Evolutionary conservation across 495 filamentous ascomycete genomes (phyloP).

Genomic region (Annulohypoxylon maeteangense): DNA sequence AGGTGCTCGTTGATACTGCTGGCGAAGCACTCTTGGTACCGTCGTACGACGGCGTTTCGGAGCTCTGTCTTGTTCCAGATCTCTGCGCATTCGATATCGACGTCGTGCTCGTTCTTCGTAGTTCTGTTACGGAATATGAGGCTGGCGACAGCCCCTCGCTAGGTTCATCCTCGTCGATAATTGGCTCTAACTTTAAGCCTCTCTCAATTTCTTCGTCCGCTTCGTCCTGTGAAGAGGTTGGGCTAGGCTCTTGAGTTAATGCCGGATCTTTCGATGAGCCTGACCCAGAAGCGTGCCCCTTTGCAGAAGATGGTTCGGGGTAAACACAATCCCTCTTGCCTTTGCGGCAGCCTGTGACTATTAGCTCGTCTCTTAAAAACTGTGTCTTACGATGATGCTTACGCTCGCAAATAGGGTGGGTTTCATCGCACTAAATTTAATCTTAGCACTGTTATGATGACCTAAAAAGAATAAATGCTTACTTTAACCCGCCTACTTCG

Average conservation of each 20-base stretch:
- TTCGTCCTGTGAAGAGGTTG: conserved; percentile 63
- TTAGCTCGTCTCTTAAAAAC: conserved; percentile 12
- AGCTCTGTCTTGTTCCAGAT: conserved; percentile 51
- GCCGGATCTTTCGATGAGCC: conserved; percentile 57
- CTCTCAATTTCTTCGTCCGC: conserved; percentile 65
- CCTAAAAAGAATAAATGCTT: conserved; percentile 28
- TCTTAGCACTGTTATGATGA: conserved; percentile 23
- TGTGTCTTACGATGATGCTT: conserved; percentile 42
- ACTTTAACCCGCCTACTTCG: conserved; percentile 91
- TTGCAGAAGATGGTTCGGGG: conserved; percentile 70
- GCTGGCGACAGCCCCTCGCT: conserved; percentile 51
- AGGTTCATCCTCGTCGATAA: conserved; percentile 71
- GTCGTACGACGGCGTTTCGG: conserved; percentile 63
- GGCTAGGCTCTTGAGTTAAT: conserved; percentile 62
- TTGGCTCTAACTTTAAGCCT: conserved; percentile 65
- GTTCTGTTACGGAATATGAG: conserved; percentile 51
- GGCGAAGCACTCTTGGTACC: conserved; percentile 61
- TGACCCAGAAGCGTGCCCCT: conserved; percentile 55
- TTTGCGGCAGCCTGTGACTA: conserved; percentile 76
- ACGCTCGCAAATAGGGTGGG: conserved; percentile 88
- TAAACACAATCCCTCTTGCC: conserved; percentile 86
- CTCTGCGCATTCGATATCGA: conserved; percentile 53
- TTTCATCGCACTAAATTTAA: conserved; percentile 78
- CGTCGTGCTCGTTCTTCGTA: conserved; percentile 56
- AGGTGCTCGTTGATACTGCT: conserved; percentile 56